phyloP scores from a whole-genome alignment of 345 rosid species.

The Erucastrum elatum region DNA sequence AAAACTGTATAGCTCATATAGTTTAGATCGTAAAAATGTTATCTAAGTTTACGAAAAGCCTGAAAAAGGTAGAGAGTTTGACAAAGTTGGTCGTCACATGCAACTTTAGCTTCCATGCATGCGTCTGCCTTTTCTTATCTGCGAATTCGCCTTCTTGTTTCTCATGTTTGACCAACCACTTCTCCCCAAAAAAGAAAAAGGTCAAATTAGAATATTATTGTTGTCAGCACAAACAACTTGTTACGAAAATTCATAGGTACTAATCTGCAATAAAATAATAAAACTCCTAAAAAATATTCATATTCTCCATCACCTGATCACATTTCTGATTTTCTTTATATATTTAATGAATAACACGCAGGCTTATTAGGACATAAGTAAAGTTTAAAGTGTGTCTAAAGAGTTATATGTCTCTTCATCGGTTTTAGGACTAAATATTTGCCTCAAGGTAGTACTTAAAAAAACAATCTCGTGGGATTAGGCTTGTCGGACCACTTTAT shows the following conservation, averaged over 20 bases:
- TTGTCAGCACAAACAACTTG: conserved; percentile 29
- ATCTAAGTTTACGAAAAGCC: conserved; percentile 15
- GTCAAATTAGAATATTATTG: not conserved
- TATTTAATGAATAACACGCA: not conserved
- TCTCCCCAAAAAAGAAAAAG: not conserved
- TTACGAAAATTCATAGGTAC: conserved; percentile 13
- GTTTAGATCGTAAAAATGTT: not conserved
- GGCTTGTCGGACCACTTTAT: conserved; percentile 31
- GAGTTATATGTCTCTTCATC: conserved; percentile 35
- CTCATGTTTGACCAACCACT: conserved; percentile 42
- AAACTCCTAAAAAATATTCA: not conserved
- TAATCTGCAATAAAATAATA: conserved; percentile 8
- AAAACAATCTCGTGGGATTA: conserved; percentile 31
- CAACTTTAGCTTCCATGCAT: conserved; percentile 36
- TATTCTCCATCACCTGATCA: not conserved
- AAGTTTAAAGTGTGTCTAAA: conserved; percentile 21
- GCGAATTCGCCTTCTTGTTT: conserved; percentile 34
- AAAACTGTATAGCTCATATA: not conserved
- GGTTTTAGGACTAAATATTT: conserved; percentile 6
- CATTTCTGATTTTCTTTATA: not conserved
- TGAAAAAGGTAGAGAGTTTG: not conserved
- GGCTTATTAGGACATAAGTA: conserved; percentile 11
- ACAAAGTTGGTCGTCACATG: conserved; percentile 37
- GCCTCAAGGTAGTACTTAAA: conserved; percentile 3
- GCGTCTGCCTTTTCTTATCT: conserved; percentile 24